Conservation (phyloP, 148 eudicot genomes). For the Rhododendron ovatum region DNA sequence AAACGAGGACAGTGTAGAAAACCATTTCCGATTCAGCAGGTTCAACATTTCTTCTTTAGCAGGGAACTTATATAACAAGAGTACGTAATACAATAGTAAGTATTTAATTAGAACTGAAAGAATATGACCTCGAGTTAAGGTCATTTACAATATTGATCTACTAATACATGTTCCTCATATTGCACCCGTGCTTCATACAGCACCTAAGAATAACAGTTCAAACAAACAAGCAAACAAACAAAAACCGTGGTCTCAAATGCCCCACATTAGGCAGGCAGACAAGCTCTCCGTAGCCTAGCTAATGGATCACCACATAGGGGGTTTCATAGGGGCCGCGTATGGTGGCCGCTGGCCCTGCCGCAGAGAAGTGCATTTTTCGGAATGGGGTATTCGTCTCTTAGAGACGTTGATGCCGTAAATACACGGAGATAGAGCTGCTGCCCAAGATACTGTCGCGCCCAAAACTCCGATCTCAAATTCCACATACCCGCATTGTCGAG, state of each 20-base stretch:
- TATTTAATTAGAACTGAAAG: neutral
- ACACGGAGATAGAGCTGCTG: slow-evolving; percentile 37
- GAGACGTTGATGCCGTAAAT: slow-evolving; percentile 20
- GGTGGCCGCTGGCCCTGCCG: slow-evolving; percentile 28
- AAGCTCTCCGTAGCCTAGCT: neutral
- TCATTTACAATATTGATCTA: neutral
- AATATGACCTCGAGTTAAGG: slow-evolving; percentile 9
- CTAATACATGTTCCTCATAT: neutral
- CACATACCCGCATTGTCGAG: slow-evolving; percentile 46
- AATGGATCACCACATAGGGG: neutral
- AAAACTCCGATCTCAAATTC: slow-evolving; percentile 34
- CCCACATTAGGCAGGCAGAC: neutral
- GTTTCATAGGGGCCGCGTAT: slow-evolving; percentile 19
- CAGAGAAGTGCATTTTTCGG: slow-evolving; percentile 38
- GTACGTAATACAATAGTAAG: neutral
- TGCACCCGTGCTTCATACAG: neutral
- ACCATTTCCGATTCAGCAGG: neutral
- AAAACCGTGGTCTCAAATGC: neutral
- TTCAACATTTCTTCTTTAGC: neutral
- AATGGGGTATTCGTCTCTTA: slow-evolving; percentile 35
- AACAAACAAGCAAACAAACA: neutral
- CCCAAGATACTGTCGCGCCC: slow-evolving; percentile 42
- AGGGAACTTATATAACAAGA: neutral
- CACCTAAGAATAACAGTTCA: neutral
- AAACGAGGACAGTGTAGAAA: neutral